phyloP scores from a whole-genome alignment of 345 rosid species.

The Melastoma malabathricum region DNA sequence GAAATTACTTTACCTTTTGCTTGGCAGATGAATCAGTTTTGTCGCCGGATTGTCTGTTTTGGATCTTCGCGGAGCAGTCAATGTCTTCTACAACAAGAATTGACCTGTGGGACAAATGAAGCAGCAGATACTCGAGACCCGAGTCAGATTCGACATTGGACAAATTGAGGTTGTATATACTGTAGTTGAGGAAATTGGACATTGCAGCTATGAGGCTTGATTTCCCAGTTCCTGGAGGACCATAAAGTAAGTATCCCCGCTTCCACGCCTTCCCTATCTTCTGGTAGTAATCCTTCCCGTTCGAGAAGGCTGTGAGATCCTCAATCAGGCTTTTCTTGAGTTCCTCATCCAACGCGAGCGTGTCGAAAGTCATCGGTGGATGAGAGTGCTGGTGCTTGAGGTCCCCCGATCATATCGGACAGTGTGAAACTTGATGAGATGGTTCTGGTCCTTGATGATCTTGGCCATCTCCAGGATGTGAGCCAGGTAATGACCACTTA shows the following conservation, averaged over 20 bases:
- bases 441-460: conserved; percentile 14
- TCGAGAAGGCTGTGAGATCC: conserved; percentile 34
- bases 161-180: conserved; percentile 63
- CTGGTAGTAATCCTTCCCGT: conserved; percentile 40
- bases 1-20: conserved; percentile 6
- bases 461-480: conserved; percentile 23
- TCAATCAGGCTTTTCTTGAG: conserved; percentile 34
- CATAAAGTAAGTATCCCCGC: conserved; percentile 56
- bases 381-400: conserved; percentile 25
- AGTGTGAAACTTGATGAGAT: conserved; percentile 16
- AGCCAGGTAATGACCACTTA: conserved; percentile 17
- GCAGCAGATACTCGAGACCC: conserved; percentile 34
- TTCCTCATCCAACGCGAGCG: conserved; percentile 48
- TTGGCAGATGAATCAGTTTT: conserved; percentile 8
- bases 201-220: conserved; percentile 63
- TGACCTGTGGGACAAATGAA: conserved; percentile 35
- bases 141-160: conserved; percentile 39
- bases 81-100: conserved; percentile 63
- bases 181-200: conserved; percentile 50
- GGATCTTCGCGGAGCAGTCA: conserved; percentile 39
- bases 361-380: conserved; percentile 40
- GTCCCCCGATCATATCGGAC: conserved; percentile 20
- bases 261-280: conserved; percentile 69
- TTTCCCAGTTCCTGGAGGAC: conserved; percentile 71
- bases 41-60: background rate